A percentile compares a stretch with the other conserved stretches of the same genome.
phyloP scores from a whole-genome alignment of 148 eudicot genomes.

The Nyssa sinensis region DNA sequence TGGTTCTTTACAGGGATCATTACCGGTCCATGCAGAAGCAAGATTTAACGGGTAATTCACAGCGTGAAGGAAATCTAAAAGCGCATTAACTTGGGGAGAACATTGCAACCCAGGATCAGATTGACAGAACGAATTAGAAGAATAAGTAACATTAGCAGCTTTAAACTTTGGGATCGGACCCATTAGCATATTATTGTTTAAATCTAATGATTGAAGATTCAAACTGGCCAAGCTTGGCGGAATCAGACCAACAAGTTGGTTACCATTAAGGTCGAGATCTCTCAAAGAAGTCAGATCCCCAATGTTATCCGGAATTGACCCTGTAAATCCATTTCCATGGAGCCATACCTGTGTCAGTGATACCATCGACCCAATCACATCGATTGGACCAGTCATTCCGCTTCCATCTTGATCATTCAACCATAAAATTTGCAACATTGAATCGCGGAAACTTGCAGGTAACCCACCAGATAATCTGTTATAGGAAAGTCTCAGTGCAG shows the following conservation, averaged over 20 bases:
- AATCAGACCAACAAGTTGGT: slow-evolving; percentile 58
- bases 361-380: slow-evolving; percentile 55
- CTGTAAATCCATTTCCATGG: slow-evolving; percentile 65
- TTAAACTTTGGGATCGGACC: slow-evolving; percentile 65
- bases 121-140: slow-evolving; percentile 57
- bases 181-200: slow-evolving; percentile 68
- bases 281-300: slow-evolving; percentile 46
- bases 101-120: slow-evolving; percentile 51
- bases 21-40: slow-evolving; percentile 62
- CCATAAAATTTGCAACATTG: slow-evolving; percentile 58
- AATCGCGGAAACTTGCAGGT: slow-evolving; percentile 47
- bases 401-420: slow-evolving; percentile 59
- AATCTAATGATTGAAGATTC: slow-evolving; percentile 39
- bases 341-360: slow-evolving; percentile 56
- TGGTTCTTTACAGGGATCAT: slow-evolving; percentile 62
- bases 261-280: slow-evolving; percentile 59
- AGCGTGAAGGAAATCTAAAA: slow-evolving; percentile 52
- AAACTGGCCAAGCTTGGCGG: slow-evolving; percentile 53
- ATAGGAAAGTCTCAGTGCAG: slow-evolving; percentile 40
- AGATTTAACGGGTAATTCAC: slow-evolving; percentile 47
- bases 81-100: slow-evolving; percentile 57
- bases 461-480: slow-evolving; percentile 50
- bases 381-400: slow-evolving; percentile 62
- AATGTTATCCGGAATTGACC: slow-evolving; percentile 53
- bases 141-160: slow-evolving; percentile 40